Percentiles rank a stretch among this genome's conserved stretches.
These are phyloP conservation scores for Entophlyctis helioformis DNA, from an alignment of 192 early-diverging fungal species.

Conservation along the genomic window DNA sequence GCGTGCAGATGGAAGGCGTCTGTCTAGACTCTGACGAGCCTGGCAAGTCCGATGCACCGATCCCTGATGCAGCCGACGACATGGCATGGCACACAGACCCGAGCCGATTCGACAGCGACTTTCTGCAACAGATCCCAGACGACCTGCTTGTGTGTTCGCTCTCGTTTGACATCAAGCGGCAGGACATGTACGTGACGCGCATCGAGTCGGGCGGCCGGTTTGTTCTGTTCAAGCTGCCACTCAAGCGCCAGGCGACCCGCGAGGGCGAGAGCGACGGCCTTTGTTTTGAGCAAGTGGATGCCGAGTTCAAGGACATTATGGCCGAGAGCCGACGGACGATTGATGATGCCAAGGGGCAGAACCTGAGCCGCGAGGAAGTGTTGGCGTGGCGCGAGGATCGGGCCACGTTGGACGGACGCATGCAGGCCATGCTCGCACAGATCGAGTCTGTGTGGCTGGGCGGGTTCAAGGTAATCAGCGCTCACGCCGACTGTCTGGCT, in stretches of 20 bases:
- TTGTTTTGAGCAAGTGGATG: constrained; percentile 33
- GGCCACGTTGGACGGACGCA: constrained; percentile 48
- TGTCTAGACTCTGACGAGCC: no score
- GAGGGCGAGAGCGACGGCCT: constrained; percentile 27
- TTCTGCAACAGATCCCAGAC: constrained; percentile 37
- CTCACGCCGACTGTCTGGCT: not conserved
- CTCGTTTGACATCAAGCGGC: constrained; percentile 51
- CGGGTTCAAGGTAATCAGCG: constrained; percentile 67
- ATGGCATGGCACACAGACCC: not conserved
- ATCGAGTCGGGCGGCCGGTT: constrained; percentile 21
- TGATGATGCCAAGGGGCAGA: constrained; percentile 11
- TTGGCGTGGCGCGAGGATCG: constrained; percentile 73
- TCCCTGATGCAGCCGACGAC: not conserved
- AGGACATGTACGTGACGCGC: constrained; percentile 63
- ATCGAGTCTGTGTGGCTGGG: constrained; percentile 82
- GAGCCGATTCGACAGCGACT: not conserved
- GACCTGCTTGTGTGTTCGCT: constrained; percentile 70
- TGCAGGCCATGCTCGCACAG: constrained; percentile 45
- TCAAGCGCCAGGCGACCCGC: constrained; percentile 40
- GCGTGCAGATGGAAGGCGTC: no score
- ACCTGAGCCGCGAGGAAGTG: constrained; percentile 41
- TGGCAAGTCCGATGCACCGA: not conserved
- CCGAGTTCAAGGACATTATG: constrained; percentile 59
- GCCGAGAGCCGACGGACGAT: constrained; percentile 57
- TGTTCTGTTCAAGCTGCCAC: constrained; percentile 57